A percentile compares a stretch with the other conserved stretches of the same genome.
These are phyloP conservation scores for Bonia amplexicaulis DNA, from an alignment of 176 grass and related monocot species.

Conservation along the genomic window DNA sequence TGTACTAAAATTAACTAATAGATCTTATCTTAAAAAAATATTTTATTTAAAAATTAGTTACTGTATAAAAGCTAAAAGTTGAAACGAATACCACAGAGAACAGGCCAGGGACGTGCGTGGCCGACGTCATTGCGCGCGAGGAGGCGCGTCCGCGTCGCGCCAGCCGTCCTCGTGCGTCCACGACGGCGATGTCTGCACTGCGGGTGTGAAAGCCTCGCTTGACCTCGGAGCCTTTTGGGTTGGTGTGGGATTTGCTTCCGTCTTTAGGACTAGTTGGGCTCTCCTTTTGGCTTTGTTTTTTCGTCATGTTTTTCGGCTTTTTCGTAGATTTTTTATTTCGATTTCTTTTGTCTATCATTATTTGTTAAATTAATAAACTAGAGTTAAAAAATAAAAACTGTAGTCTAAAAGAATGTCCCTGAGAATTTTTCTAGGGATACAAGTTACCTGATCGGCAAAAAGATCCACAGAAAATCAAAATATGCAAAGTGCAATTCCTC, in stretches of 20 bases:
- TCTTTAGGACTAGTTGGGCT: background rate
- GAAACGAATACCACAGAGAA: no score
- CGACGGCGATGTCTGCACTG: background rate
- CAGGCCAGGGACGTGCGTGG: background rate
- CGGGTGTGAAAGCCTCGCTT: constrained; percentile 27
- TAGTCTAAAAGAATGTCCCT: no score
- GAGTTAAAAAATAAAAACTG: no score
- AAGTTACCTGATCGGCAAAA: background rate
- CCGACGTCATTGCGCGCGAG: background rate
- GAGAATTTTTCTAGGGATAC: background rate
- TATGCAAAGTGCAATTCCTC: background rate
- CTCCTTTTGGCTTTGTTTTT: background rate
- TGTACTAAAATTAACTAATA: no score
- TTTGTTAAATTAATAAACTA: no score
- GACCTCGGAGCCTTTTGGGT: background rate
- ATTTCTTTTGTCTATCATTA: no score
- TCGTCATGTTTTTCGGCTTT: no score
- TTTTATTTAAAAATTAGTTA: no score
- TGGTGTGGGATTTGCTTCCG: background rate
- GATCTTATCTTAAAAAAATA: no score
- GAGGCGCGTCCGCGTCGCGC: background rate
- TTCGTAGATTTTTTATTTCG: no score
- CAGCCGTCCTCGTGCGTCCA: background rate
- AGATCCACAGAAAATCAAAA: background rate
- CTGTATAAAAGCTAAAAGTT: no score